These are phyloP conservation scores for Nakazawaea wickerhamii DNA, from an alignment of 805 yeast species.

Conservation along the genomic window DNA sequence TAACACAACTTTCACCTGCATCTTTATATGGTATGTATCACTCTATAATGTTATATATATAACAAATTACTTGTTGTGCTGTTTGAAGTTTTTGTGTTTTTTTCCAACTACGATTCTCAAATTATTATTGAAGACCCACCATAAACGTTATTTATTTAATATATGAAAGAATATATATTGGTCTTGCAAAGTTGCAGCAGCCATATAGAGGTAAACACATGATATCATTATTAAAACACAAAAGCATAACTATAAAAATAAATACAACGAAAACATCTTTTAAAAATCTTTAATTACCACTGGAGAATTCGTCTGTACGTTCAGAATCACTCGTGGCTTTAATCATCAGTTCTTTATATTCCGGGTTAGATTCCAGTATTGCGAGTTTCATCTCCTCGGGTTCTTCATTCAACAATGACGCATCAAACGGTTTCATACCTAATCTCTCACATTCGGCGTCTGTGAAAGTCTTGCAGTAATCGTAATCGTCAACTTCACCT, in stretches of 20 bases:
- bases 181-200: no score
- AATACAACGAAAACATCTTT: neutral
- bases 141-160: no score
- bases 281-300: neutral
- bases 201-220: no score
- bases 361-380: conserved; percentile 2
- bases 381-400: conserved; percentile 7
- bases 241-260: neutral
- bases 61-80: no score
- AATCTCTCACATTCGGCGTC: conserved; percentile 25
- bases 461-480: conserved; percentile 27
- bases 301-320: conserved; percentile 1
- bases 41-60: no score
- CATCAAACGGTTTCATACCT: conserved; percentile 24
- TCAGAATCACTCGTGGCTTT: neutral
- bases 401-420: conserved; percentile 6
- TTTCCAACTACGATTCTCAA: no score
- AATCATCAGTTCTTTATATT: neutral
- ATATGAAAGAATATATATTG: no score
- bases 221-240: no score
- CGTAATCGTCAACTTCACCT: conserved; percentile 30
- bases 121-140: no score
- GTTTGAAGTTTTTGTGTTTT: no score
- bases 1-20: neutral
- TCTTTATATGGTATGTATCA: neutral